Percentiles rank a stretch among this genome's conserved stretches.
These are phyloP conservation scores for Penicillium canariense DNA, from an alignment of 495 filamentous ascomycete genomes.

Conservation along the genomic window DNA sequence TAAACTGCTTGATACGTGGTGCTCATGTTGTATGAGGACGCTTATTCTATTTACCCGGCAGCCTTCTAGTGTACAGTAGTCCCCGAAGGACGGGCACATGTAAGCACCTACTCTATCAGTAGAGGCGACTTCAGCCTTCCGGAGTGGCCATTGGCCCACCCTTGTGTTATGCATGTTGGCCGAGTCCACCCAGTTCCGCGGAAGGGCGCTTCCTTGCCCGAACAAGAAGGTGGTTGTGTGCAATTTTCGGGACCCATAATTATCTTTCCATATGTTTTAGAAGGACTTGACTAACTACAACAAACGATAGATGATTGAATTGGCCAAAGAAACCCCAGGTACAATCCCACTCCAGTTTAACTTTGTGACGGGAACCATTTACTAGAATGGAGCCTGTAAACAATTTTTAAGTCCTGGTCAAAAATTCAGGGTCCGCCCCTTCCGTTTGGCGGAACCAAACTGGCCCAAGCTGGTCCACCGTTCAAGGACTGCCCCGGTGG, in stretches of 20 bases:
- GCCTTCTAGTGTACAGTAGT: too few species aligned
- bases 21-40: too few species aligned
- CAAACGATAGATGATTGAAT: neutral
- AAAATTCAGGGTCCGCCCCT: too few species aligned
- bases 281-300: neutral
- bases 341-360: too few species aligned
- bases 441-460: too few species aligned
- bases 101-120: neutral
- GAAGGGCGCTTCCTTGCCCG: conserved; percentile 9
- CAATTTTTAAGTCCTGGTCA: too few species aligned
- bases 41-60: too few species aligned
- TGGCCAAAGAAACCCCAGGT: too few species aligned
- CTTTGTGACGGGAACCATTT: neutral
- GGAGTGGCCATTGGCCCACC: neutral
- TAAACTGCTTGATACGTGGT: too few species aligned
- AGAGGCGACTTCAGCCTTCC: neutral
- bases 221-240: conserved; percentile 30
- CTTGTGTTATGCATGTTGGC: conserved; percentile 23
- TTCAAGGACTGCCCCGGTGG: conserved; percentile 2
- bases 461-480: neutral
- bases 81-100: neutral
- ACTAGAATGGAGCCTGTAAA: too few species aligned
- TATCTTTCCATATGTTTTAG: neutral
- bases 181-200: conserved; percentile 9
- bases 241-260: neutral